Evolutionary conservation across 768 basidiomycete genomes (phyloP).

Genomic region (Macrolepiota albuminosa): DNA sequence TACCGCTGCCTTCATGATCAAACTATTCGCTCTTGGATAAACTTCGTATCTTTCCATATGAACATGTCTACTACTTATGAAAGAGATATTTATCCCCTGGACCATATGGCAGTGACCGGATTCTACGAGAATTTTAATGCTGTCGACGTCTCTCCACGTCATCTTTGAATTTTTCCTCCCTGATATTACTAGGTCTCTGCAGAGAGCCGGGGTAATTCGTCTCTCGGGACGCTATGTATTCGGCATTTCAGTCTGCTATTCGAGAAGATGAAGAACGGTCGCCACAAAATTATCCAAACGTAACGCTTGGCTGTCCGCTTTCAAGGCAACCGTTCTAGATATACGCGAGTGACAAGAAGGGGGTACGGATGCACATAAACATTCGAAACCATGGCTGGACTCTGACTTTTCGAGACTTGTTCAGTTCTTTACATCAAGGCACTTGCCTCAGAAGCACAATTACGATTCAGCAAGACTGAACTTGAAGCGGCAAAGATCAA

Average conservation of each 20-base stretch:
- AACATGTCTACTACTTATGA: not conserved
- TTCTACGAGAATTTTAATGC: not conserved
- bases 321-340: no score
- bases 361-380: no score
- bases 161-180: not conserved
- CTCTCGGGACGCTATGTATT: no score
- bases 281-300: not conserved
- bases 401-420: no score
- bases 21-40: not conserved
- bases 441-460: not conserved
- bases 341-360: no score
- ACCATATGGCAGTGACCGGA: not conserved
- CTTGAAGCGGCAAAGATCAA: not conserved
- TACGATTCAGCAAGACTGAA: not conserved
- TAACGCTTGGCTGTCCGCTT: not conserved
- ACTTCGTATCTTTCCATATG: not conserved
- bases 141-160: not conserved
- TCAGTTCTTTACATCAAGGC: not conserved
- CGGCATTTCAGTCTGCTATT: no score
- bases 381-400: no score
- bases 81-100: not conserved
- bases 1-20: not conserved
- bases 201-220: no score
- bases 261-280: not conserved
- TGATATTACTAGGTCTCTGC: no score